Conservation (phyloP, 805 yeast genomes). For the Wickerhamia fluorescens region DNA sequence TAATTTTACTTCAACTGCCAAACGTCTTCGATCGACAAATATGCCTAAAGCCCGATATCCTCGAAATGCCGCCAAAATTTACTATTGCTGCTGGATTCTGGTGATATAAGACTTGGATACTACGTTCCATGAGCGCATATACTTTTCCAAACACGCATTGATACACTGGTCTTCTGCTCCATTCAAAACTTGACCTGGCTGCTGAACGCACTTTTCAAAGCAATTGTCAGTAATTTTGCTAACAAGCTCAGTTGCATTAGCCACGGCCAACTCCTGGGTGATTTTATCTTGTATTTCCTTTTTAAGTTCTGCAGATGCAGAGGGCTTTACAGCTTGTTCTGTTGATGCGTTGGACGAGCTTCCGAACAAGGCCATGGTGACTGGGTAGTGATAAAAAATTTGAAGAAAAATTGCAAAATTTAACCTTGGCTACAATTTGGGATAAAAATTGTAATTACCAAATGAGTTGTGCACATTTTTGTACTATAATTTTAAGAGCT, state of each 20-base stretch:
- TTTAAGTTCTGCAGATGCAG: constrained; percentile 40
- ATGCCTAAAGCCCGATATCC: too few species aligned
- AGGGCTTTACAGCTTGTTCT: constrained; percentile 1
- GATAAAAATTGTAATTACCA: too few species aligned
- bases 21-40: too few species aligned
- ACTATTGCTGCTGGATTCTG: constrained; percentile 55
- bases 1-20: too few species aligned
- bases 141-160: constrained; percentile 74
- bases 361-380: constrained; percentile 11
- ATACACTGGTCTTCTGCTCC: constrained; percentile 60
- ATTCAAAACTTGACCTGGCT: constrained; percentile 48
- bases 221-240: constrained; percentile 83
- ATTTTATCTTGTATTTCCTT: constrained; percentile 63
- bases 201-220: constrained; percentile 66
- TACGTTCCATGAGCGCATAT: constrained; percentile 86
- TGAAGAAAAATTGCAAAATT: too few species aligned
- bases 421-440: too few species aligned
- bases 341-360: constrained; percentile 5
- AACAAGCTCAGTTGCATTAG: constrained; percentile 82
- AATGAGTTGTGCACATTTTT: too few species aligned
- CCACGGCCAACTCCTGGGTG: constrained; percentile 80
- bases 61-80: too few species aligned
- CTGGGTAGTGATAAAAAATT: neutral
- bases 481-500: too few species aligned
- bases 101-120: constrained; percentile 70